A percentile compares a stretch with the other conserved stretches of the same genome.
Conservation (phyloP, 2,329 filamentous ascomycete species). For the Paecilomyces fulvus region DNA sequence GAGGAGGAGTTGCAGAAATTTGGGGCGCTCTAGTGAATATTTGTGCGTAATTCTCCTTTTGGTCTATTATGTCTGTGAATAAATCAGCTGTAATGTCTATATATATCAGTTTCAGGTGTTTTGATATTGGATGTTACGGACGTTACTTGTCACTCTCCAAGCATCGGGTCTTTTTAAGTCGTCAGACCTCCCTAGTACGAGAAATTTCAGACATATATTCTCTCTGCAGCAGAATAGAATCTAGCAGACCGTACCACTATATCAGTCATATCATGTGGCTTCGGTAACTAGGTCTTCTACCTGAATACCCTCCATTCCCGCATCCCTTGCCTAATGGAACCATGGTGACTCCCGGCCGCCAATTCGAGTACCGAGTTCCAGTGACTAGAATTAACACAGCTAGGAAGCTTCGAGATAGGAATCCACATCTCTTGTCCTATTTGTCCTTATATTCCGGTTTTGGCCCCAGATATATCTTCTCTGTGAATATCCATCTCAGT, state of each 20-base stretch:
- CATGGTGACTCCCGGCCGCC: conserved; percentile 11
- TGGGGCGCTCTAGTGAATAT: neutral
- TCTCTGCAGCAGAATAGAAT: too few relatives aligned
- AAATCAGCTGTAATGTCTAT: neutral
- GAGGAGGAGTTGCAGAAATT: neutral
- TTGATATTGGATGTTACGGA: too few relatives aligned
- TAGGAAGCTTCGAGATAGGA: conserved; percentile 43
- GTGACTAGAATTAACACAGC: conserved; percentile 49
- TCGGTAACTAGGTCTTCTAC: conserved; percentile 53
- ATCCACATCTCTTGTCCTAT: too few relatives aligned
- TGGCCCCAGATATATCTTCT: too few relatives aligned
- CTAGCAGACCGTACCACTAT: too few relatives aligned
- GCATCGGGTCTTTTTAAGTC: too few relatives aligned
- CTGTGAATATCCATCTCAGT: too few relatives aligned
- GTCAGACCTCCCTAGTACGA: too few relatives aligned
- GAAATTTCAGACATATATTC: too few relatives aligned
- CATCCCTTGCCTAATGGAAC: conserved; percentile 40
- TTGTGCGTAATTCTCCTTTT: neutral
- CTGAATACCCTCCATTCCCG: conserved; percentile 57
- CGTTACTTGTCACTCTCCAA: too few relatives aligned
- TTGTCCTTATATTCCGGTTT: too few relatives aligned
- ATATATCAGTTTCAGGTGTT: too few relatives aligned
- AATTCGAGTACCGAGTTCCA: conserved; percentile 53
- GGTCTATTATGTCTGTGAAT: neutral
- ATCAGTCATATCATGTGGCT: conserved; percentile 54